phyloP scores from a whole-genome alignment of 768 basidiomycete species.

The Hygrophorus russula region DNA sequence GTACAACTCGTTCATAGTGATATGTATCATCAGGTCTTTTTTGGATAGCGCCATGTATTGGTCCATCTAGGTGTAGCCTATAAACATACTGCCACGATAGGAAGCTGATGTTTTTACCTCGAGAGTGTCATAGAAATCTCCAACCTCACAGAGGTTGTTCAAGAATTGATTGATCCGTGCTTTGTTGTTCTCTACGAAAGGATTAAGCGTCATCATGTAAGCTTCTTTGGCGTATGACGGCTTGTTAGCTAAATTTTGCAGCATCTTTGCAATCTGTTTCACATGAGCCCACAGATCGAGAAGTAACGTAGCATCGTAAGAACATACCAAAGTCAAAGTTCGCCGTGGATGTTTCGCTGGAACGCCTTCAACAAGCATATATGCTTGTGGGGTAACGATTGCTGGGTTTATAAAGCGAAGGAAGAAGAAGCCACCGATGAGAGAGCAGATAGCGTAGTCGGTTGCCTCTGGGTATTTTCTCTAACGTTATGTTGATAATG shows the following conservation, averaged over 20 bases:
- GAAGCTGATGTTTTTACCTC: constrained; percentile 51
- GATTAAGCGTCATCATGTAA: constrained; percentile 98
- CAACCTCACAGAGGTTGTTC: constrained; percentile 95
- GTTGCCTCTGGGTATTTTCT: constrained; percentile 98
- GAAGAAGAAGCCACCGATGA: constrained; percentile 99
- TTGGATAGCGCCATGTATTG: constrained; percentile 99
- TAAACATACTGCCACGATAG: background rate
- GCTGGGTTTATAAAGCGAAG: constrained; percentile 99
- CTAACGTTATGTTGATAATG: constrained; percentile 27
- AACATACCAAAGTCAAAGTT: constrained; percentile 74
- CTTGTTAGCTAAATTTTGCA: constrained; percentile 98
- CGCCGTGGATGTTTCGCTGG: constrained; percentile 96
- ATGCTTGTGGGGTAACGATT: constrained; percentile 97
- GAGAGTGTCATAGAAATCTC: constrained; percentile 97
- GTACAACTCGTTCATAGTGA: constrained; percentile 97
- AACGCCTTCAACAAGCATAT: constrained; percentile 97
- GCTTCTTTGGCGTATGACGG: constrained; percentile 96
- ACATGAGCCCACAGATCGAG: constrained; percentile 3
- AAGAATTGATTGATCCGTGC: constrained; percentile 95
- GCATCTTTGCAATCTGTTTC: constrained; percentile 93
- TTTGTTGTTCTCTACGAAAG: constrained; percentile 98
- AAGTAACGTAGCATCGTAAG: background rate
- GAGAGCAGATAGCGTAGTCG: constrained; percentile 95
- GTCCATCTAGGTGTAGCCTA: constrained; percentile 67
- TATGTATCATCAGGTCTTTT: constrained; percentile 97